Conservation (phyloP, 805 yeast genomes). For the Candida hungchunana region DNA sequence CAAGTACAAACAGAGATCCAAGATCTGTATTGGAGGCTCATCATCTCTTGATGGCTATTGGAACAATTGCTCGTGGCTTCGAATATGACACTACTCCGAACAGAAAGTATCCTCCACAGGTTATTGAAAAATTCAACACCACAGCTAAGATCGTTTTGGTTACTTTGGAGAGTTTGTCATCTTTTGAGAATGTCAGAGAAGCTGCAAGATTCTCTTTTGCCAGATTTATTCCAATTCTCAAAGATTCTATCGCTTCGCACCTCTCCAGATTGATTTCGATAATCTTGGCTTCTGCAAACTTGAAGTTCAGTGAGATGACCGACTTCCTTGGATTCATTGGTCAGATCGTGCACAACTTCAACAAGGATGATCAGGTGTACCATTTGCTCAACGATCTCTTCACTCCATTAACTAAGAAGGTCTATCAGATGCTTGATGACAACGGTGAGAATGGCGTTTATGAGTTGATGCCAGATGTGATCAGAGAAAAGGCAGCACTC, state of each 20-base stretch:
- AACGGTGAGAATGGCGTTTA: slow-evolving; percentile 37
- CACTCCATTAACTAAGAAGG: slow-evolving; percentile 67
- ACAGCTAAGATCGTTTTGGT: slow-evolving; percentile 81
- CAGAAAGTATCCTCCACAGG: slow-evolving; percentile 31
- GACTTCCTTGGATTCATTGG: slow-evolving; percentile 85
- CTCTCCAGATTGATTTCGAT: slow-evolving; percentile 70
- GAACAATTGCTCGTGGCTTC: slow-evolving; percentile 84
- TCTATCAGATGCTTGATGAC: slow-evolving; percentile 46
- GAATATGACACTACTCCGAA: slow-evolving; percentile 33
- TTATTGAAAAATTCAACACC: slow-evolving; percentile 50
- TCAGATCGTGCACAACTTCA: slow-evolving; percentile 78
- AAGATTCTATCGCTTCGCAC: slow-evolving; percentile 43
- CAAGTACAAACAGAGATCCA: slow-evolving; percentile 36
- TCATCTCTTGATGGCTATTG: slow-evolving; percentile 83
- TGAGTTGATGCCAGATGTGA: slow-evolving; percentile 50
- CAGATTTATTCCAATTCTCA: slow-evolving; percentile 74
- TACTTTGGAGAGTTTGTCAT: slow-evolving; percentile 71
- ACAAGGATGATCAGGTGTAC: slow-evolving; percentile 62
- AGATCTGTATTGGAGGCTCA: slow-evolving; percentile 68
- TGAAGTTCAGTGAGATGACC: slow-evolving; percentile 60
- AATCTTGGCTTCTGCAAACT: slow-evolving; percentile 52
- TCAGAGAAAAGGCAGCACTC: slow-evolving; percentile 58
- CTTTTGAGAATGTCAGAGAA: slow-evolving; percentile 69
- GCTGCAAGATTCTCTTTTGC: slow-evolving; percentile 85
- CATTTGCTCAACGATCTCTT: slow-evolving; percentile 68